These are phyloP conservation scores for Eucalyptus marginata DNA, from an alignment of 345 rosid genomes.

Conservation along the genomic window DNA sequence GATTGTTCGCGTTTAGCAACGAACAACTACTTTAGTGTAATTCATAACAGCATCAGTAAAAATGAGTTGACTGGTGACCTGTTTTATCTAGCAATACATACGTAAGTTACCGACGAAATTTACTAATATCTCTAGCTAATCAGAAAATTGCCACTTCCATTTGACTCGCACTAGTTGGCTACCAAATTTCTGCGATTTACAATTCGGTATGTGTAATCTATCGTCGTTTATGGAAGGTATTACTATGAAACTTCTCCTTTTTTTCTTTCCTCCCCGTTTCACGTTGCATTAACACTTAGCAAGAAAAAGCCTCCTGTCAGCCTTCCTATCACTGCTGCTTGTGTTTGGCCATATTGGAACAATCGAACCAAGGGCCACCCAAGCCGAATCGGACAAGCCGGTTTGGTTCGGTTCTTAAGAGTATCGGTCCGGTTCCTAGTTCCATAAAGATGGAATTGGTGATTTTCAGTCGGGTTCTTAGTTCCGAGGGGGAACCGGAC, in stretches of 20 bases:
- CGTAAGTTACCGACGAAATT: neutral
- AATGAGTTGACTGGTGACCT: neutral
- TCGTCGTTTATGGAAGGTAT: rapidly evolving
- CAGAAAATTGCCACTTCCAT: neutral
- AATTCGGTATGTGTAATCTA: neutral
- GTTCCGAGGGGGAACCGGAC: too few species aligned
- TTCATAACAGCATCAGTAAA: neutral
- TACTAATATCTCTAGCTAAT: neutral
- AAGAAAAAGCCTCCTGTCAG: neutral
- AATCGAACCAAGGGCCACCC: rapidly evolving
- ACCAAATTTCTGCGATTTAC: neutral
- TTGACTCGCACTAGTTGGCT: neutral
- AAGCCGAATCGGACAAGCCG: rapidly evolving
- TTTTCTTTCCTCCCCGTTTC: neutral
- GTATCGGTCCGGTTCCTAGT: rapidly evolving
- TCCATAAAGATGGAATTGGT: rapidly evolving
- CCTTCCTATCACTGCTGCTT: neutral
- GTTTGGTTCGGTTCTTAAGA: rapidly evolving
- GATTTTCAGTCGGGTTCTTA: rapidly evolving
- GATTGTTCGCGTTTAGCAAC: neutral
- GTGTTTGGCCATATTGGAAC: neutral
- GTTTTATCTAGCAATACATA: neutral
- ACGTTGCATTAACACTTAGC: neutral
- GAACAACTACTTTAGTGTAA: neutral
- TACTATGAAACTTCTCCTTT: neutral